These are phyloP conservation scores for Plasmodium sp. DNA, from an alignment of 169 alveolate species.

Conservation along the genomic window DNA sequence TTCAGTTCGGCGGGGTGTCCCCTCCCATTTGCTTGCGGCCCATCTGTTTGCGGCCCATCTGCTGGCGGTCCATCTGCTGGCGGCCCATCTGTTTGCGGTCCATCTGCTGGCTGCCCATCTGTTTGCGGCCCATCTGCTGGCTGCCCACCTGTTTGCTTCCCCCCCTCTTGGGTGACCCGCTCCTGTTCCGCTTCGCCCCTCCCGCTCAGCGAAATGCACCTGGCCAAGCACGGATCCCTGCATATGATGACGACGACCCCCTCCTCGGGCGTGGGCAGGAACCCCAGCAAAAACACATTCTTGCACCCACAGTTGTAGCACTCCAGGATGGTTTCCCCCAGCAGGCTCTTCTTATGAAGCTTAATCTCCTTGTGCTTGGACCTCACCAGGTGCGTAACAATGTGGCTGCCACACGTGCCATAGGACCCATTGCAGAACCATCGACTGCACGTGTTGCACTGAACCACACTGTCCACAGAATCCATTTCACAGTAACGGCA, in stretches of 20 bases:
- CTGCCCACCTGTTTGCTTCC: background rate
- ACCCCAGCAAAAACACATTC: slow-evolving; percentile 86
- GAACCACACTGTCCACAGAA: slow-evolving; percentile 79
- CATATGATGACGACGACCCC: slow-evolving; percentile 84
- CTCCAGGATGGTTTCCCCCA: slow-evolving; percentile 88
- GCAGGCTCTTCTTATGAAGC: slow-evolving; percentile 84
- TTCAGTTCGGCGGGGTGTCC: background rate
- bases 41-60: background rate
- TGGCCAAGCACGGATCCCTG: slow-evolving; percentile 75
- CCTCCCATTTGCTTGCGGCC: background rate
- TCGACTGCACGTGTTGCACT: slow-evolving; percentile 82
- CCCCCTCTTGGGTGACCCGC: background rate
- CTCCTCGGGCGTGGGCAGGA: slow-evolving; percentile 83
- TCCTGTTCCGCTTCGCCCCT: background rate
- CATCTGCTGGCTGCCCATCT: background rate
- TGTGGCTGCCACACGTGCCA: slow-evolving; percentile 83
- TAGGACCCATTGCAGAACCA: slow-evolving; percentile 87
- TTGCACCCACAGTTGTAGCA: slow-evolving; percentile 87
- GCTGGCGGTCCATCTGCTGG: no score
- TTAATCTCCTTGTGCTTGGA: slow-evolving; percentile 86
- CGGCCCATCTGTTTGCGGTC: no score
- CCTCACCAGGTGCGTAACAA: slow-evolving; percentile 86
- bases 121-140: background rate
- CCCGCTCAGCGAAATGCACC: slow-evolving; percentile 12
- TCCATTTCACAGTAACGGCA: slow-evolving; percentile 76